Evolutionary conservation across 2,329 filamentous ascomycete species (phyloP).

Genomic region (Diaporthe eres): DNA sequence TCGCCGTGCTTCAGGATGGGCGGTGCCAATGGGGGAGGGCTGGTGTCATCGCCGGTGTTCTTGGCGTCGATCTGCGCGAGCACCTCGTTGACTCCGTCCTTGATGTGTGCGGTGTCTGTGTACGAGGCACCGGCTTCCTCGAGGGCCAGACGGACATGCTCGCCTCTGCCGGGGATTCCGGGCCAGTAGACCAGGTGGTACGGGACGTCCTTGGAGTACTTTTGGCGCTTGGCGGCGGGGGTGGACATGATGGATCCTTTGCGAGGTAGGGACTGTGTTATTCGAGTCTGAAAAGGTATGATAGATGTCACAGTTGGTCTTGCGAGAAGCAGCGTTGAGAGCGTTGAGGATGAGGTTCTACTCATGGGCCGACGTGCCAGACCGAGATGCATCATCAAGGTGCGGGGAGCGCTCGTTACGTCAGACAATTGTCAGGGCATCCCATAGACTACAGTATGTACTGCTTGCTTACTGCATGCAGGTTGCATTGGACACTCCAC

Average conservation of each 20-base stretch:
- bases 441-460: background rate
- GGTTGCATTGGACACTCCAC: background rate
- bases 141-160: slow-evolving; percentile 79
- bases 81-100: slow-evolving; percentile 67
- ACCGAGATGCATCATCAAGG: background rate
- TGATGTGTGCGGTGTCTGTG: slow-evolving; percentile 67
- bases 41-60: slow-evolving; percentile 65
- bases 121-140: slow-evolving; percentile 78
- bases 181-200: slow-evolving; percentile 83
- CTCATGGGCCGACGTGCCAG: background rate
- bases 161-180: slow-evolving; percentile 78
- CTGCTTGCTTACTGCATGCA: slow-evolving; percentile 12
- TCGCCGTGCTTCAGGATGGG: slow-evolving; percentile 75
- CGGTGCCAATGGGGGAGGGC: slow-evolving; percentile 76
- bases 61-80: slow-evolving; percentile 60
- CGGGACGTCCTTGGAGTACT: slow-evolving; percentile 59
- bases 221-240: slow-evolving; percentile 53
- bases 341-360: background rate
- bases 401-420: slow-evolving; percentile 30
- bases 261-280: background rate
- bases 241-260: slow-evolving; percentile 29
- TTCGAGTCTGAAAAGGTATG: background rate
- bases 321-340: background rate
- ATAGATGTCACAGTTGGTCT: background rate
- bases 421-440: slow-evolving; percentile 7